phyloP scores from a whole-genome alignment of 2,329 filamentous ascomycete genomes.

The Nemania sp. region DNA sequence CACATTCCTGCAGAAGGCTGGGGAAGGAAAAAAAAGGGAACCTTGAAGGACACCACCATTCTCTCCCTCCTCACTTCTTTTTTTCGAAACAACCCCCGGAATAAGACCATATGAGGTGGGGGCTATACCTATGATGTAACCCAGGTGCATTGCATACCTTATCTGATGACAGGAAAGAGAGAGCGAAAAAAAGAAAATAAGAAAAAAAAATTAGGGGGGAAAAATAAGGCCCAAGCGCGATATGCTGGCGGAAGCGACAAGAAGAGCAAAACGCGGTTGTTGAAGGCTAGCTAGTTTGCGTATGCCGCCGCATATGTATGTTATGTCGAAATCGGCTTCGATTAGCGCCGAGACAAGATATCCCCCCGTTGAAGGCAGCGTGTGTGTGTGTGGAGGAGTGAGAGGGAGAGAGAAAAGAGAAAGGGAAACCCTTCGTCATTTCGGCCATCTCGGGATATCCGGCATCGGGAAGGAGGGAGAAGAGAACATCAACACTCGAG shows the following conservation, averaged over 20 bases:
- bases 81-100: background rate
- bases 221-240: too few relatives aligned
- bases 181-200: background rate
- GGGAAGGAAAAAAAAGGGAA: too few relatives aligned
- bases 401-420: background rate
- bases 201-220: background rate
- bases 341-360: constrained; percentile 11
- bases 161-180: background rate
- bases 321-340: background rate
- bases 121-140: background rate
- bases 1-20: too few relatives aligned
- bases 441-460: constrained; percentile 14
- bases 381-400: background rate
- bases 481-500: background rate
- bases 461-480: constrained; percentile 5
- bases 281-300: background rate
- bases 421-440: background rate
- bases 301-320: background rate
- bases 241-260: constrained; percentile 13
- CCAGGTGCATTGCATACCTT: background rate
- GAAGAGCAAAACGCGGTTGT: background rate
- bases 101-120: background rate
- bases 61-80: background rate
- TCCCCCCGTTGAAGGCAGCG: background rate
- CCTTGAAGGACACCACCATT: too few relatives aligned